Evolutionary conservation across 2,329 filamentous ascomycete genomes (phyloP), one percentile per base, ranked within the genome.

Genomic region (Fusarium coicis): DNA sequence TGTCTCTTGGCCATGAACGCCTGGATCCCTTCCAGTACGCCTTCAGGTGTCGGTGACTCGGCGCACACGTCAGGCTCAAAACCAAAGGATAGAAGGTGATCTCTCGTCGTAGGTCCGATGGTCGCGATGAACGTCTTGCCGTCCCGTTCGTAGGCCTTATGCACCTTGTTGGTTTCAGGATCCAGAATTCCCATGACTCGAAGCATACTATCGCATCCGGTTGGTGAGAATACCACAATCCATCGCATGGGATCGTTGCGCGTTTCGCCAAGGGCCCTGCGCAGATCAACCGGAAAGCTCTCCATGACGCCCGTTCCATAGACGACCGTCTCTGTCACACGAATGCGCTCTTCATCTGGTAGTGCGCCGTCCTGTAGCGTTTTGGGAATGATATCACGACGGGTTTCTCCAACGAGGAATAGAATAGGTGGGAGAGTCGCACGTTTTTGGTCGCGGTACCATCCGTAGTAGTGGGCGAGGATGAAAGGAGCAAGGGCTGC

Each of bases 51-150:
- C 4, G 96, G 96, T 77, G 87, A 92, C 77, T 89, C 89, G 3
- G 96, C 93, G 81, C 93, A 97, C n/a, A 93, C 92, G 79, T 96
- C 91, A 2, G 93, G 90, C 75, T 90, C 87, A 72, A 91, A 92
- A 2, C 84, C 88, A 80, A 94, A 94, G 3, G 85, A 87, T 26
- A 86, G 84, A 21, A 99, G 83, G 82, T 94, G 91, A 74, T 95
- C 91, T 71, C 92, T 88, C 16, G 96, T 99, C 23, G 96, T 99
- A 18, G 96, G 96, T 2, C 96, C 96, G 81, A 99, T 99, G 0
- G 95, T 97, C 19, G 92, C 94, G 68, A 98, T 86, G 70, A 89
- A 90, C 2, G 91, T 92, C 56, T 81, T 86, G 15, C 83, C 83
- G 34, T 80, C 79, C 37, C 78, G 70, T 7, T 66, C 71, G n/a